Percentiles rank a stretch among this genome's conserved stretches.
phyloP scores from a whole-genome alignment of 2,329 filamentous ascomycete species.

The Clonostachys sp. region DNA sequence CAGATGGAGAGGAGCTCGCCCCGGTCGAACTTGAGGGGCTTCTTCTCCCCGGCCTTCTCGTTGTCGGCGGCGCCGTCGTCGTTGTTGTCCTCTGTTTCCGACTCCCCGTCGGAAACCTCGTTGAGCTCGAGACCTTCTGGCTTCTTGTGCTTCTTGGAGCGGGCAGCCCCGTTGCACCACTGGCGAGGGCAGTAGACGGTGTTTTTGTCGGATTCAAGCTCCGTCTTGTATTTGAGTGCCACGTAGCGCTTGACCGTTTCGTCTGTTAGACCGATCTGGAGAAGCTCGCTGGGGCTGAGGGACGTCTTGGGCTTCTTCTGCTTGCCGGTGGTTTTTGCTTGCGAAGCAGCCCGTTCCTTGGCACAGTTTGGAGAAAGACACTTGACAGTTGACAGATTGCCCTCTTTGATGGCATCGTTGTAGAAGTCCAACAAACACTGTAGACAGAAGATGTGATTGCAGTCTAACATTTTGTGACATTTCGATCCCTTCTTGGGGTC shows the following conservation, averaged over 20 bases:
- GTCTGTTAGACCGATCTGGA: conserved; percentile 68
- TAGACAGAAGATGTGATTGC: conserved; percentile 87
- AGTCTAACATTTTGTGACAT: conserved; percentile 80
- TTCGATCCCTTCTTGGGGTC: conserved; percentile 84
- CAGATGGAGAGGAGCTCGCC: conserved; percentile 76
- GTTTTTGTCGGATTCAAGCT: conserved; percentile 85
- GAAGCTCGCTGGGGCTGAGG: conserved; percentile 77
- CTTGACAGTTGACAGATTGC: conserved; percentile 72
- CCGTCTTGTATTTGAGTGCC: conserved; percentile 84
- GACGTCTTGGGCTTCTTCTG: conserved; percentile 57
- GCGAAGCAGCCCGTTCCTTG: conserved; percentile 45
- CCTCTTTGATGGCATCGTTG: conserved; percentile 80
- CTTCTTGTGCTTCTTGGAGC: conserved; percentile 69
- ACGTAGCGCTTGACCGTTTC: conserved; percentile 82
- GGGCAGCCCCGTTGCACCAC: conserved; percentile 89
- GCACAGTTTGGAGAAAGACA: conserved; percentile 80
- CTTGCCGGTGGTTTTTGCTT: conserved; percentile 10
- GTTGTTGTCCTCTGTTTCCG: conserved; percentile 34
- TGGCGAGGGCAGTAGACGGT: conserved; percentile 88
- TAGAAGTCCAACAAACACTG: conserved; percentile 89
- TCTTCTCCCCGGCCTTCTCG: conserved; percentile 13
- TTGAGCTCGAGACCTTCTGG: conserved; percentile 60
- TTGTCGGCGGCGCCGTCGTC: conserved; percentile 13
- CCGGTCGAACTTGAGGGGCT: conserved; percentile 23
- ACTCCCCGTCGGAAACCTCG: conserved; percentile 49